A percentile compares a stretch with the other conserved stretches of the same genome.
Evolutionary conservation across 495 filamentous ascomycete species (phyloP).

Genomic region (Astrocystis sublimbata): DNA sequence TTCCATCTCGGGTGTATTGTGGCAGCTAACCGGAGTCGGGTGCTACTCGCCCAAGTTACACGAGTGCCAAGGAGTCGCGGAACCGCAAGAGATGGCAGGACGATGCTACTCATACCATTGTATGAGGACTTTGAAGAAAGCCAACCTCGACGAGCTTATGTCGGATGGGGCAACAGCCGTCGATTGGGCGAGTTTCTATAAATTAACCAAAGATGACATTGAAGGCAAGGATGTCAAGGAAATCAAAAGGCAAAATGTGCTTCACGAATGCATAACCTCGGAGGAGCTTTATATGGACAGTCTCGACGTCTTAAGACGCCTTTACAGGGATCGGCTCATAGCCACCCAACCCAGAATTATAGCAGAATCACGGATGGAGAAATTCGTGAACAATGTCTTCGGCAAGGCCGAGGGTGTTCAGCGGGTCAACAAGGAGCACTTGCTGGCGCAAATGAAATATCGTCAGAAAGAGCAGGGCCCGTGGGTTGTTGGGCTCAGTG

Average conservation of each 20-base stretch:
- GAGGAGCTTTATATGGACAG: constrained; percentile 90
- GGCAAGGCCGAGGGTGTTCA: constrained; percentile 88
- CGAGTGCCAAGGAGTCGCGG: constrained; percentile 56
- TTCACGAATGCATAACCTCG: constrained; percentile 94
- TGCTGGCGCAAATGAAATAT: constrained; percentile 96
- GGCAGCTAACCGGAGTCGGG: constrained; percentile 88
- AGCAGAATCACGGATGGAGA: constrained; percentile 65
- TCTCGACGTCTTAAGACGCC: constrained; percentile 74
- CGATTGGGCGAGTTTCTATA: constrained; percentile 93
- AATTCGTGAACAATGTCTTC: constrained; percentile 84
- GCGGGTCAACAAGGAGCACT: constrained; percentile 86
- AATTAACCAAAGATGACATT: constrained; percentile 72
- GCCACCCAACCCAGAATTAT: constrained; percentile 80
- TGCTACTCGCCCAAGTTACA: constrained; percentile 89
- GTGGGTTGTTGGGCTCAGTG: constrained; percentile 90
- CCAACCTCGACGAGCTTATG: constrained; percentile 72
- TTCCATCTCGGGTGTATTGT: constrained; percentile 80
- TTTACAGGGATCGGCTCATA: constrained; percentile 83
- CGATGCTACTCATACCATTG: constrained; percentile 95
- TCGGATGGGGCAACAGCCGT: constrained; percentile 67
- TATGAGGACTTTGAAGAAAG: constrained; percentile 89
- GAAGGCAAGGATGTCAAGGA: constrained; percentile 74
- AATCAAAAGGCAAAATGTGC: constrained; percentile 85
- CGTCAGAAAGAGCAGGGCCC: constrained; percentile 96
- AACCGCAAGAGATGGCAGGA: constrained; percentile 54